Evolutionary conservation across 73 alveolate genomes (phyloP).

Genomic region (Paramecium tetraurelia): DNA sequence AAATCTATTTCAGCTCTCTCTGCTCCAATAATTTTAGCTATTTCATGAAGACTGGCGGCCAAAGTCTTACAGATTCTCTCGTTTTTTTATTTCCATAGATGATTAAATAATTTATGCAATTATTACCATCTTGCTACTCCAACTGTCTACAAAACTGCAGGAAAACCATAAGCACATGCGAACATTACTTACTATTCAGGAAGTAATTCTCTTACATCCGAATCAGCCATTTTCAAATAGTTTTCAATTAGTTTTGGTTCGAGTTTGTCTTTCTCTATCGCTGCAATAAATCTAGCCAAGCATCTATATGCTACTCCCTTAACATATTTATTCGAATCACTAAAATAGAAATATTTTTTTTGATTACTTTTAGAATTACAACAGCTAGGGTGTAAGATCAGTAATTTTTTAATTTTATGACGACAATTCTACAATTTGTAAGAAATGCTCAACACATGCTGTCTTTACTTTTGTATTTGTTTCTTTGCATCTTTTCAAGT

Average conservation of each 20-base stretch:
- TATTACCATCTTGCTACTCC: conserved; percentile 72
- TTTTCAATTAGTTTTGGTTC: conserved; percentile 70
- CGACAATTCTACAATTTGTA: conserved; percentile 65
- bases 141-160: conserved; percentile 78
- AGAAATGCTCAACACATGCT: conserved; percentile 70
- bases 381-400: not conserved
- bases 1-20: conserved; percentile 74
- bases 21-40: conserved; percentile 79
- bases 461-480: conserved; percentile 73
- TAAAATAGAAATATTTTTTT: not conserved
- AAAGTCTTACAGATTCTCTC: conserved; percentile 77
- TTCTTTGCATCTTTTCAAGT: conserved; percentile 69
- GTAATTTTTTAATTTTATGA: not conserved
- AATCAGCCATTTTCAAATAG: conserved; percentile 74
- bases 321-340: conserved; percentile 70
- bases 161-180: conserved; percentile 81
- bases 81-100: conserved; percentile 59
- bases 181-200: conserved; percentile 71
- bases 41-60: conserved; percentile 73
- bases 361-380: not conserved
- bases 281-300: conserved; percentile 73
- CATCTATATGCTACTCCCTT: conserved; percentile 72
- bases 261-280: conserved; percentile 60
- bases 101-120: conserved; percentile 59
- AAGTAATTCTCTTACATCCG: conserved; percentile 50